Evolutionary conservation across 2,329 filamentous ascomycete species (phyloP).

Genomic region (Diaporthe capsici): DNA sequence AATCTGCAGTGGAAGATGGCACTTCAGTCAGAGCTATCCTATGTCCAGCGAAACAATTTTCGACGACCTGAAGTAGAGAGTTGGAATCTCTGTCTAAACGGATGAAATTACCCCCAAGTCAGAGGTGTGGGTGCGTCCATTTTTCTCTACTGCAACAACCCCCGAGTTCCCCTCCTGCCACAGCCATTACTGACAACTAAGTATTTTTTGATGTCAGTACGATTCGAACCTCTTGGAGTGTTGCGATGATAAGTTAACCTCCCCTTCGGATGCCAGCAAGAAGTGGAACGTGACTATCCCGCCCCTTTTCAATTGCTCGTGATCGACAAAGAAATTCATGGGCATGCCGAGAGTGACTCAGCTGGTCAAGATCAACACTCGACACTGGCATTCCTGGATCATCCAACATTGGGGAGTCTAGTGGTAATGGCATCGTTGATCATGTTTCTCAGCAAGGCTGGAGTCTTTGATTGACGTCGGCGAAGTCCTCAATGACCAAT

Average conservation of each 20-base stretch:
- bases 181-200: not conserved
- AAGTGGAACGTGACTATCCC: not conserved
- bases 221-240: not conserved
- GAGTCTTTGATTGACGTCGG: not conserved
- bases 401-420: not conserved
- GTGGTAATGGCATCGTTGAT: not conserved
- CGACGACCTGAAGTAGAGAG: too few relatives aligned
- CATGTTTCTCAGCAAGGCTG: not conserved
- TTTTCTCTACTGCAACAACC: too few relatives aligned
- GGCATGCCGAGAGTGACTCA: not conserved
- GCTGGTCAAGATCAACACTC: not conserved
- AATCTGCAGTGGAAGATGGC: too few relatives aligned
- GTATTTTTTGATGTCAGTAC: not conserved
- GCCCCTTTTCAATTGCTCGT: too few relatives aligned
- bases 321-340: not conserved
- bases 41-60: too few relatives aligned
- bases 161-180: not conserved
- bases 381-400: not conserved
- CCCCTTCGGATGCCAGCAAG: not conserved
- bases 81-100: too few relatives aligned
- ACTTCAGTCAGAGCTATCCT: too few relatives aligned
- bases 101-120: too few relatives aligned
- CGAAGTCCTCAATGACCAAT: not conserved
- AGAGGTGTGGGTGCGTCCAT: too few relatives aligned
- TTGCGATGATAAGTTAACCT: not conserved